Evolutionary conservation across 2,329 filamentous ascomycete genomes (phyloP).

Genomic region (Neophaeococcomyces aloes): DNA sequence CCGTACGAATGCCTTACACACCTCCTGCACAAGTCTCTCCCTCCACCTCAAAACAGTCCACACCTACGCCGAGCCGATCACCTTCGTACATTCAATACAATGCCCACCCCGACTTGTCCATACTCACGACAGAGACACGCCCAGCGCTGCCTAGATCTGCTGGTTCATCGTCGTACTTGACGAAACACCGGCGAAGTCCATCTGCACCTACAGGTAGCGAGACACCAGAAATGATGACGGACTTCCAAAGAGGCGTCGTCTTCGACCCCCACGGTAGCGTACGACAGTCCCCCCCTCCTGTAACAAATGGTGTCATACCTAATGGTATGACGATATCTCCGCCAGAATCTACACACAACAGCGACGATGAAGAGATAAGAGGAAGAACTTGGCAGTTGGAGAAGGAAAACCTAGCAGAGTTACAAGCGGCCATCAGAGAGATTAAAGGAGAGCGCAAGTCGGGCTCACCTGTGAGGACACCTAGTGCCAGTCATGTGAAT

Average conservation of each 20-base stretch:
- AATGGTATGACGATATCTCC: constrained; percentile 80
- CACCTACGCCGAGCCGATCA: constrained; percentile 40
- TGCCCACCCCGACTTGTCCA: constrained; percentile 1
- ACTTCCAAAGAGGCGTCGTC: constrained; percentile 16
- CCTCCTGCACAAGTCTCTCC: constrained; percentile 46
- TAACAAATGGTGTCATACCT: constrained; percentile 67
- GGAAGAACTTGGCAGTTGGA: constrained; percentile 27
- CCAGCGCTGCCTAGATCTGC: constrained; percentile 45
- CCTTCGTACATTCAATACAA: constrained; percentile 36
- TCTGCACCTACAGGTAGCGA: constrained; percentile 33
- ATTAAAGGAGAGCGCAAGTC: constrained; percentile 55
- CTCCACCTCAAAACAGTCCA: constrained; percentile 44
- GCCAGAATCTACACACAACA: constrained; percentile 70
- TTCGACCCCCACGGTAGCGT: constrained; percentile 48
- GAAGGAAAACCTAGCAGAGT: constrained; percentile 46
- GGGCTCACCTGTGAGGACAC: constrained; percentile 43
- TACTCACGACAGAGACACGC: constrained; percentile 25
- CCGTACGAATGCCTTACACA: constrained; percentile 41
- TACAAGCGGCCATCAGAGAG: constrained; percentile 72
- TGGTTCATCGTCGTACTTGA: constrained; percentile 51
- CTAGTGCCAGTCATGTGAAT: constrained; percentile 18
- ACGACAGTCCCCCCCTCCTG: constrained; percentile 72
- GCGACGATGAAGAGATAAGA: constrained; percentile 70
- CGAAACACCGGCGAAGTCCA: constrained; percentile 50
- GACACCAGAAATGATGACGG: constrained; percentile 15